Base-by-base conservation (phyloP, 345 rosid species). In the Eucalyptus pauciflora region DNA sequence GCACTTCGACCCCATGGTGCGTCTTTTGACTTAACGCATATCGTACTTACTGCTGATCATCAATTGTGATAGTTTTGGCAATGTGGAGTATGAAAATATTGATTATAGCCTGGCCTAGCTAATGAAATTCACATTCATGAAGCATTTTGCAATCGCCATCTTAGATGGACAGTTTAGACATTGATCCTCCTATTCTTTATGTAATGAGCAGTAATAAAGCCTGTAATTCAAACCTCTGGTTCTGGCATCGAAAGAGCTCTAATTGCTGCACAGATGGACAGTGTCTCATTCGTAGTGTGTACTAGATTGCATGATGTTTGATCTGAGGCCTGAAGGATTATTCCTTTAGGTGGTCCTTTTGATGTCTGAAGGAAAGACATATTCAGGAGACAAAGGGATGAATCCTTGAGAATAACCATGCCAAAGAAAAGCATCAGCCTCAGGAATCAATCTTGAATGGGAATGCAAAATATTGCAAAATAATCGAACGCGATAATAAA, bases 371-470 rank as follows among this genome's bases (percentile, higher is more conserved):
- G 76, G 76, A 67, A 67, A 67, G 76, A 64, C 5, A 25, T 3
- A 67, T 67, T 67, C 76, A 67, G 76, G 76, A 67, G 76, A 67
- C 41, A n/a, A 64, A 64, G 76, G 76, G 33, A 67, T 64, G 41
- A n/a, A 67, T 67, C 76, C 41, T n/a, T 14, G 76, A 64, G 3
- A n/a, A n/a, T 31, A 64, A 62, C 20, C 76, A 14, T 15, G 41
- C 76, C 62, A 4, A n/a, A 67, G 76, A n/a, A 14, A 67, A 67
- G 41, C 18, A 67, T 31, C 79, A 15, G 20, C 3, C 79, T 67
- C 43, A 15, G 79, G 37, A n/a, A 31, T 67, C 20, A 31, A 67
- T n/a, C 79, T 17, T 67, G 41, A 67, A n/a, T 31, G 43, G 41
- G 41, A 31, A 67, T 67, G 79, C 79, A 67, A 67, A 67, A 31